Conservation (phyloP, 805 yeast species). For the Saccharomyces kudriavzevii region DNA sequence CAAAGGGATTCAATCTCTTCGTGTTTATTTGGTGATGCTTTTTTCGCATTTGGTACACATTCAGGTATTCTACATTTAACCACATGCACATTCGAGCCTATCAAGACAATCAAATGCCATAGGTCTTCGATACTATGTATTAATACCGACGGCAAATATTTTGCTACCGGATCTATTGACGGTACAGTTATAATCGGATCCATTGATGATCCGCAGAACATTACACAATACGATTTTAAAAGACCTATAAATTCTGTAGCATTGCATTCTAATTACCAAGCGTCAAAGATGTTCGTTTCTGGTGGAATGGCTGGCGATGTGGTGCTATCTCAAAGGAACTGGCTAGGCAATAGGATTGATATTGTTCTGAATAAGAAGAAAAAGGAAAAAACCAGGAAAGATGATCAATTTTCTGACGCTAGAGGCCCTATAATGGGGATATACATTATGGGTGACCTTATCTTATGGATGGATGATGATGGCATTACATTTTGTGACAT, state of each 20-base stretch:
- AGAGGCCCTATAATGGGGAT: slow-evolving; percentile 67
- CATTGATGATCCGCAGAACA: slow-evolving; percentile 50
- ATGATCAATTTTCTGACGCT: neutral
- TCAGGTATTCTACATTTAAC: slow-evolving; percentile 73
- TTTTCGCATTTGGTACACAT: slow-evolving; percentile 81
- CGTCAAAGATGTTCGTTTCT: slow-evolving; percentile 59
- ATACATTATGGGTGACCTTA: slow-evolving; percentile 50
- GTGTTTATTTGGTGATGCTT: slow-evolving; percentile 47
- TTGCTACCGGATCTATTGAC: slow-evolving; percentile 88
- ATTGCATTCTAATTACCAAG: slow-evolving; percentile 58
- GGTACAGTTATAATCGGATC: slow-evolving; percentile 79
- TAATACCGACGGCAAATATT: slow-evolving; percentile 53
- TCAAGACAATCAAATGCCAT: slow-evolving; percentile 76
- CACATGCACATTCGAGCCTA: slow-evolving; percentile 45
- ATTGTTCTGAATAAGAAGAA: slow-evolving; percentile 46
- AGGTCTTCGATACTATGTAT: slow-evolving; percentile 73
- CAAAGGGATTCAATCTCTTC: slow-evolving; percentile 71
- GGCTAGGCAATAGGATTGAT: slow-evolving; percentile 82
- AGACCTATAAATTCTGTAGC: slow-evolving; percentile 86
- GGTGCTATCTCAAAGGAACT: slow-evolving; percentile 62
- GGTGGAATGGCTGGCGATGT: slow-evolving; percentile 91
- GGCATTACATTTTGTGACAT: slow-evolving; percentile 69
- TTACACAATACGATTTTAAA: slow-evolving; percentile 70
- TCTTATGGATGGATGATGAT: slow-evolving; percentile 76
- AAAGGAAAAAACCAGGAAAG: neutral